phyloP scores from a whole-genome alignment of 768 basidiomycete genomes.

The Boletus subcaerulescens region DNA sequence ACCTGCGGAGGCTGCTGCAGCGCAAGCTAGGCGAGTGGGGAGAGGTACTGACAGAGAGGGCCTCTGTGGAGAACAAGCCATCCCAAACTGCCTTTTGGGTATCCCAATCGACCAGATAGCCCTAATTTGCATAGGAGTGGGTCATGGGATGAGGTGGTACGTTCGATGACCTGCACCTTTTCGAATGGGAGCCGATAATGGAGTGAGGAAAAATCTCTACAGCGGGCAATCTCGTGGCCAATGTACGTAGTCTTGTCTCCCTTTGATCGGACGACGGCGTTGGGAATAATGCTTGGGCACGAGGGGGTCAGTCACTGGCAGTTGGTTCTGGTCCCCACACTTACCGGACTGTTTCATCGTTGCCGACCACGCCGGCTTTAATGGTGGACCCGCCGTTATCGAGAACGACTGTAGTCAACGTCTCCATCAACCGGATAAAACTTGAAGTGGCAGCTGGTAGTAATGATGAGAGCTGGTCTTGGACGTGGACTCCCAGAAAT shows the following conservation, averaged over 20 bases:
- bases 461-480: too few species aligned
- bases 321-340: slow-evolving; percentile 4
- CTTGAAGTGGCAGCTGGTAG: too few species aligned
- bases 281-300: slow-evolving; percentile 59
- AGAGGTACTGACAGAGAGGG: slow-evolving; percentile 51
- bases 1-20: slow-evolving; percentile 44
- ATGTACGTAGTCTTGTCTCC: slow-evolving; percentile 80
- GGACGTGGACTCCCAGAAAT: too few species aligned
- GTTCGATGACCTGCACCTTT: slow-evolving; percentile 48
- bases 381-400: slow-evolving; percentile 88
- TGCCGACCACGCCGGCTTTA: slow-evolving; percentile 61
- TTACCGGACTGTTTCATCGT: slow-evolving; percentile 27
- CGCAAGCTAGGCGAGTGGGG: not conserved
- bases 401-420: slow-evolving; percentile 54
- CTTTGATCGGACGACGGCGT: slow-evolving; percentile 83
- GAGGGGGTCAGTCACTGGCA: not conserved
- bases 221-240: slow-evolving; percentile 78
- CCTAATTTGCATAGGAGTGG: slow-evolving; percentile 48
- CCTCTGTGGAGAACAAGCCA: slow-evolving; percentile 72
- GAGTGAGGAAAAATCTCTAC: slow-evolving; percentile 77
- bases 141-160: not conserved
- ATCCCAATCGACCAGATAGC: slow-evolving; percentile 93
- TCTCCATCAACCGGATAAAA: slow-evolving; percentile 4
- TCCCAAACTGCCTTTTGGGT: slow-evolving; percentile 95
- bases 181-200: slow-evolving; percentile 86